Base-by-base conservation (phyloP, 345 rosid genomes). In the Mallotus nudiflorus region DNA sequence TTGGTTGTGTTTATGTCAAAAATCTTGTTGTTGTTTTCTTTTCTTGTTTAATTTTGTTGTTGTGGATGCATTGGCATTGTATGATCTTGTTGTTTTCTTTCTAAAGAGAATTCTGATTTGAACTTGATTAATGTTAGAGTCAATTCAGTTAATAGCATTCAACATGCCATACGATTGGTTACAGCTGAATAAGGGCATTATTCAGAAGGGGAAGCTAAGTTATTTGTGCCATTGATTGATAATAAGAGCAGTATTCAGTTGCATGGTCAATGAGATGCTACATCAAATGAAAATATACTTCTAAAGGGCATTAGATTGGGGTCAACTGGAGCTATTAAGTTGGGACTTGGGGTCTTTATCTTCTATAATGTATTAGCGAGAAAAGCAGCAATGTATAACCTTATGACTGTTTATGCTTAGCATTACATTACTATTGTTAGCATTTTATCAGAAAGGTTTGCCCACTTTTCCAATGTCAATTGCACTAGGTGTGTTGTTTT, bases 321-420 rank as follows among this genome's bases (percentile, higher is more conserved):
- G 27, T 87, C 96, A 11, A 80, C 90, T 0, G 98, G 96, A 70
- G 97, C 98, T 31, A 87, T 93, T 63, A 93, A 93, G 84, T 82
- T 93, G 60, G 98, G 97, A 39, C 85, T 93, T 46, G 98, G 98
- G 6, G 97, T 91, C 84, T 89, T 93, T 69, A 93, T 91, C 64
- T 93, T 91, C 87, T 93, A 93, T 77, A 93, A 96, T 15, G 97
- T 91, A 68, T 77, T 93, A 76, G 97, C 91, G 66, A 94, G 97
- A 29, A 89, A 96, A 77, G 97, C 97, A 16, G 97, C 97, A 5
- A 86, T 91, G 96, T 94, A 94, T 53, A 96, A 94, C 83, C 72
- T 86, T 75, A 91, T 94, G 98, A 89, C 96, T 9, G 96, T 93
- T 20, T 93, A 93, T 71, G 96, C 94, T 25, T 91, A 97, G 97